Evolutionary conservation across 2,329 filamentous ascomycete genomes (phyloP).

Genomic region (Arthrocladium fulminans): DNA sequence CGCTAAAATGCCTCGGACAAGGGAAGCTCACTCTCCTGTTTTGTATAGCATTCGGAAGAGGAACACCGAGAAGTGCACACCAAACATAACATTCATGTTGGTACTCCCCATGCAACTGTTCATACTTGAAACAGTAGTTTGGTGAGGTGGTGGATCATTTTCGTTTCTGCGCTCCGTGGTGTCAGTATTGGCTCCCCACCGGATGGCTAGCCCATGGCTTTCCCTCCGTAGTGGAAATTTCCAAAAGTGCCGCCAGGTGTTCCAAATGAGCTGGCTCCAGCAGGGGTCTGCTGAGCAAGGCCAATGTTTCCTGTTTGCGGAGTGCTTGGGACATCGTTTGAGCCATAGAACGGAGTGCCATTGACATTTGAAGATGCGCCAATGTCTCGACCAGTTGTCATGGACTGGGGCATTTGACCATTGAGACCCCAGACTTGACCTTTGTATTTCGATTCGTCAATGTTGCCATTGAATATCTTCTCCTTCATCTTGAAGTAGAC

Average conservation of each 20-base stretch:
- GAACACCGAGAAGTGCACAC: too few species aligned
- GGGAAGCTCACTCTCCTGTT: too few species aligned
- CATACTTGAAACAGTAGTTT: too few species aligned
- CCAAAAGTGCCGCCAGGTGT: slow-evolving; percentile 74
- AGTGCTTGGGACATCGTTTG: slow-evolving; percentile 55
- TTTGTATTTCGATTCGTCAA: slow-evolving; percentile 67
- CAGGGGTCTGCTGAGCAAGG: slow-evolving; percentile 40
- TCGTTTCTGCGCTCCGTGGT: too few species aligned
- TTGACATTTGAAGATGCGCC: slow-evolving; percentile 45
- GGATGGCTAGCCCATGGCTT: slow-evolving; percentile 19
- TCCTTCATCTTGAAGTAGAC: slow-evolving; percentile 92
- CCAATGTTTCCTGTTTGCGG: slow-evolving; percentile 50
- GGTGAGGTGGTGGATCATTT: too few species aligned
- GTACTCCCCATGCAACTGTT: too few species aligned
- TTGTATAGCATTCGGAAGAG: too few species aligned
- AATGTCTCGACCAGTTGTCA: slow-evolving; percentile 28
- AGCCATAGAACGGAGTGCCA: slow-evolving; percentile 42
- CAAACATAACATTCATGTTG: too few species aligned
- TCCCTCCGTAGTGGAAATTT: slow-evolving; percentile 44
- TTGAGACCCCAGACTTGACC: slow-evolving; percentile 93
- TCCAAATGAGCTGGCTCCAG: slow-evolving; percentile 44
- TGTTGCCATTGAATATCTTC: slow-evolving; percentile 73
- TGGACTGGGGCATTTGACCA: slow-evolving; percentile 53
- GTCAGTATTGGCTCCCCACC: background rate
- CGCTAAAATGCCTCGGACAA: too few species aligned